Evolutionary conservation across 2,329 filamentous ascomycete genomes (phyloP), one percentile per base, ranked within the genome.

Genomic region (Alternaria sp.): DNA sequence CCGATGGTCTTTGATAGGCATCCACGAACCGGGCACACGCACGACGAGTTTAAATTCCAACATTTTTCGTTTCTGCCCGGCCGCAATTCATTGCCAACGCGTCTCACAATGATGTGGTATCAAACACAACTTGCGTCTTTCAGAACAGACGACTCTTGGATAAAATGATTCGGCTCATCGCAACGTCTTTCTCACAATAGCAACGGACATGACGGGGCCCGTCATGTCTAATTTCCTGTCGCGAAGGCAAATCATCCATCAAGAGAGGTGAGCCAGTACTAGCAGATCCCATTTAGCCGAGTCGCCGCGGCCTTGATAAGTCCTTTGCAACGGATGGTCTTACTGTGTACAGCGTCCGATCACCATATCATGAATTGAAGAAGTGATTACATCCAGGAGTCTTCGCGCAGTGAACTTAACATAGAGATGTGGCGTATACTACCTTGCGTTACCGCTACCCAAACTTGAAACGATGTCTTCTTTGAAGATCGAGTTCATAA

Each of bases 371-470:
- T 41, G 37, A 3, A 41, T 41, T 10, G 37, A 11, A 41, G 37
- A 41, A 41, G n/a, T 33, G 0, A 9, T 1, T 41, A n/a, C 2
- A 41, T 41, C 2, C 33, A 1, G 4, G 4, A n/a, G 15, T n/a
- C 0, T 9, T 0, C 2, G 0, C 33, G 1, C 33, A 2, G 15
- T 41, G 15, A n/a, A 2, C 1, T 41, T n/a, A 0, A 10, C 37
- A 6, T 1, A 2, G n/a, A 6, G 9, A 41, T 11, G 37, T 41
- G 37, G 37, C 37, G 9, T 0, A 41, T 2, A 41, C 0, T 41
- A 6, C 37, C n/a, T 5, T 41, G 37, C 15, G n/a, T 18, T 3
- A 1, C n/a, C 37, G 15, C 37, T 41, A 11, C 15, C 15, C 37
- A 18, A 10, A 41, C 0, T 3, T 41, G 37, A 41, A 41, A 41